Evolutionary conservation across 441 rosid species (phyloP), one percentile per base, ranked within the genome.

Genomic region (Euphorbia schlechtendalii): DNA sequence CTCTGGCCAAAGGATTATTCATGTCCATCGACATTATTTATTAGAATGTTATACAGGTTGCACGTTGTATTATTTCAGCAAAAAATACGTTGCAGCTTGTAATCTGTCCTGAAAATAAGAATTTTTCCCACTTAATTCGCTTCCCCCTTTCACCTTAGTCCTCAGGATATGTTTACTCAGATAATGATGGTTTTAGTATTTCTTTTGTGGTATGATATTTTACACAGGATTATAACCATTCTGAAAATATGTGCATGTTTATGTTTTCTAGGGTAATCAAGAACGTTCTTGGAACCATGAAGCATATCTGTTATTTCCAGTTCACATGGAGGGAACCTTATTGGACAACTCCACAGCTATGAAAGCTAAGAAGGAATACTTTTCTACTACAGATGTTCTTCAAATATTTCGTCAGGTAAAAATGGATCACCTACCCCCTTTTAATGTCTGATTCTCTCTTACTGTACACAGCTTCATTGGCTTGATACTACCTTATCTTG

Each of bases 291-390:
- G 82, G 88, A 92, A 77, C 63, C 96, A 95, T 59, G 99, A 95
- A 78, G 97, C 99, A 59, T 95, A 89, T 79, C 75, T 95, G 79
- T 79, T 95, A 48, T 95, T 95, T 81, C 99, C 99, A 15, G 98
- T 89, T 73, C 99, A 90, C 76, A 71, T 89, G 80, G 96, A 88
- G 78, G 99, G 99, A 61, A 95, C 97, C 56, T 81, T 95, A 71
- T 77, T 95, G 59, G 99, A 95, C 79, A 83, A 89, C 75, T 73
- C 85, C 70, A 81, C 66, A 9, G 72, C 77, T 25, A 88, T 92
- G 99, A 86, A 82, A 77, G 82, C 86, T 30, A 89, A 79, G 75
- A 92, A 83, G 81, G 99, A 92, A 80, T 78, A 78, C 71, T 95
- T 84, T 81, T 85, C 97, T 45, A 79, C 91, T 56, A 54, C 84